Evolutionary conservation across 202 grass and related monocot genomes (phyloP), one percentile per base, ranked within the genome.

Genomic region (Setaria italica): DNA sequence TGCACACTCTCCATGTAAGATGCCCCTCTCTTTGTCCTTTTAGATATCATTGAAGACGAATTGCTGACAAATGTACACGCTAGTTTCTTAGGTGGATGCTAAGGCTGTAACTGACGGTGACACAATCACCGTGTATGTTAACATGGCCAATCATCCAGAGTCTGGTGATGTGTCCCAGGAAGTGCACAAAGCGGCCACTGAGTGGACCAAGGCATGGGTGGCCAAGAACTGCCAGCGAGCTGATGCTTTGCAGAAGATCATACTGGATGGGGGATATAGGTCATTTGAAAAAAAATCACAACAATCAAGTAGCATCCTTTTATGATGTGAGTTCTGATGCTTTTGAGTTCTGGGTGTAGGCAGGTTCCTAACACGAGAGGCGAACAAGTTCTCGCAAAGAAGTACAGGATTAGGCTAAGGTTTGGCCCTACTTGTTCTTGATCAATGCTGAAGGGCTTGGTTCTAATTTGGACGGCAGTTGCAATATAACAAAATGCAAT

Each of bases 1-100:
- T 98, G 21, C 85, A 91, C 46, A 95, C 95, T 42, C 88, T 98
- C 62, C 95, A 93, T 70, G 95, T 98, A 62, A 98, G 95, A 62
- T 49, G 25, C 37, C 42, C 20, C 29, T 74, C 11, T 64, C 70
- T 75, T 25, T 55, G 16, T 74, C 69, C 51, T 34, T 11, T 7
- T 21, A 11, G 41, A 34, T 68, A 25, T 54, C 4, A 1, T 0
- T 11, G 0, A 53, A 51, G 0, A 15, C 0, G 11, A 35, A 41
- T 39, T 32, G 0, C 42, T 87, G 11, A 87, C 12, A 84, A 4
- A 37, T 84, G 6, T 11, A 3, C n/a, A 5, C 46, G 17, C 33
- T 80, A 80, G 21, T 74, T 71, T 76, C n/a, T 80, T 87, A 95
- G 95, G 91, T 98, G 53, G 90, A 98, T 80, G 69, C 71, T 4